A percentile compares a stretch with the other conserved stretches of the same genome.
Conservation (phyloP, 176 grass and related monocot species). For the Lolium multiflorum region DNA sequence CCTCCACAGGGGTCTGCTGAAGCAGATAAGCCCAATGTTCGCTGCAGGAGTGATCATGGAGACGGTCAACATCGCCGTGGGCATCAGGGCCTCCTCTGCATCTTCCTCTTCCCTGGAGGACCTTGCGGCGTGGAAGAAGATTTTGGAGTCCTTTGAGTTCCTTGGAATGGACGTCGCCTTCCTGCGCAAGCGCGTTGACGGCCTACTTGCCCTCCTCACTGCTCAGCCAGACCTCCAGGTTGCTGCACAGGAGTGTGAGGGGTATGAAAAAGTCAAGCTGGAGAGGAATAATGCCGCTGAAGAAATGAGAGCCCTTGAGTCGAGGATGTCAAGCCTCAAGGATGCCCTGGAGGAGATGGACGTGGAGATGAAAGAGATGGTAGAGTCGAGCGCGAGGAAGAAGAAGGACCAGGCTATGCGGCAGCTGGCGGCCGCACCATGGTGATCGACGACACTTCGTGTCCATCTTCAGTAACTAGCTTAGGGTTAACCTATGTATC, state of each 20-base stretch:
- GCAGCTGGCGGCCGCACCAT: constrained; percentile 30
- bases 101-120: not conserved
- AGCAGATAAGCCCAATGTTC: constrained; percentile 23
- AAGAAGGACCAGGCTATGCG: not conserved
- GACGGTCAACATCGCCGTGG: constrained; percentile 39
- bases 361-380: constrained; percentile 30
- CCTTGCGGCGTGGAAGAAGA: constrained; percentile 48
- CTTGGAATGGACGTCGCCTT: constrained; percentile 48
- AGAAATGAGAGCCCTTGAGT: constrained; percentile 25
- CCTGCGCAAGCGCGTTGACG: constrained; percentile 11
- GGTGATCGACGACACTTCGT: not conserved
- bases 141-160: constrained; percentile 34
- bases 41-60: constrained; percentile 49
- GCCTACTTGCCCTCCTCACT: not conserved
- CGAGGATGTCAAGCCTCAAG: constrained; percentile 20
- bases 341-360: constrained; percentile 23
- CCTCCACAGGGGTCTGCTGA: constrained; percentile 33
- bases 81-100: constrained; percentile 14
- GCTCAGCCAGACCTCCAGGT: too few species aligned
- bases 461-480: not conserved
- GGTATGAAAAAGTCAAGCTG: not conserved
- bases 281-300: not conserved
- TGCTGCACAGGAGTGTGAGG: not conserved
- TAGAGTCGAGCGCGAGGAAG: constrained; percentile 8
- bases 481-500: too few species aligned